Evolutionary conservation across 2,329 filamentous ascomycete genomes (phyloP).

Genomic region (Neonectria ditissima): DNA sequence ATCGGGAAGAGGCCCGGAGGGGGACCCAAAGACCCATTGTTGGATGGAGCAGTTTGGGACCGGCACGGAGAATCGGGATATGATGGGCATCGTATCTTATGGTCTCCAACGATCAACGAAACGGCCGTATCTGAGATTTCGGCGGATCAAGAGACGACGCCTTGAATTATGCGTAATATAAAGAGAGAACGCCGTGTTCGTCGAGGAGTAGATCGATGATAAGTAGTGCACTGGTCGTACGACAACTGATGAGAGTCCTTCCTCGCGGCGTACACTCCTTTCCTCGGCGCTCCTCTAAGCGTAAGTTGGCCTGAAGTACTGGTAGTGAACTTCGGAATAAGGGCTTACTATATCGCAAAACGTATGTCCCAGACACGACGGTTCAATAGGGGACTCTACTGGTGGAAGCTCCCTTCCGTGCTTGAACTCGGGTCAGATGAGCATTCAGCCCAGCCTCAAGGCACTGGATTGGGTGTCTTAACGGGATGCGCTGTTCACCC

Average conservation of each 20-base stretch:
- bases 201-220: slow-evolving; percentile 9
- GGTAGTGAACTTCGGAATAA: background rate
- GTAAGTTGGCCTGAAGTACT: background rate
- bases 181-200: background rate
- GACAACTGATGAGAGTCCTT: slow-evolving; percentile 4
- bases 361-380: background rate
- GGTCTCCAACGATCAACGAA: background rate
- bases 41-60: slow-evolving; percentile 64
- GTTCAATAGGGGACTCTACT: background rate
- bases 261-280: background rate
- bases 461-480: slow-evolving; percentile 16
- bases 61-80: slow-evolving; percentile 58
- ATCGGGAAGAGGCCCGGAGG: slow-evolving; percentile 56
- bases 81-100: slow-evolving; percentile 56
- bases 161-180: background rate
- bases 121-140: background rate
- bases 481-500: background rate
- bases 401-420: background rate
- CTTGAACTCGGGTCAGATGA: background rate
- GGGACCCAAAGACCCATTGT: slow-evolving; percentile 67
- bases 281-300: background rate
- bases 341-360: slow-evolving; percentile 1
- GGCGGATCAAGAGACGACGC: background rate
- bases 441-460: background rate
- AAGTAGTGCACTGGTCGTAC: slow-evolving; percentile 10